Conservation (phyloP, 169 alveolate genomes). For the Hammondia hammondi region DNA sequence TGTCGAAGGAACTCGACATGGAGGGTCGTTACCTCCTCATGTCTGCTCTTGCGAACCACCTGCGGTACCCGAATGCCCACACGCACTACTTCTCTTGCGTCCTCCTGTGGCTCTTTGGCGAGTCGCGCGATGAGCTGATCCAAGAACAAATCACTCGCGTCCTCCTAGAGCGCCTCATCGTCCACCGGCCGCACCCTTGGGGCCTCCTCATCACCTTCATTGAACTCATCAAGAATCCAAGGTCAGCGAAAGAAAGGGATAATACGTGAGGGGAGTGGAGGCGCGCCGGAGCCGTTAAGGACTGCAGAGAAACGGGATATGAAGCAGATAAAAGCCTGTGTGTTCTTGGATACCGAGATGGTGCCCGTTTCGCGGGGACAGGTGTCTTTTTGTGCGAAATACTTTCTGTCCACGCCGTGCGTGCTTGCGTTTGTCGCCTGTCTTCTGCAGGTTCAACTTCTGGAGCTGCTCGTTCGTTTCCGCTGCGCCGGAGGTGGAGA, state of each 20-base stretch:
- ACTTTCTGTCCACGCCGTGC: too few relatives aligned
- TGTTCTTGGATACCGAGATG: too few relatives aligned
- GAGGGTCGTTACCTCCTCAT: constrained; percentile 90
- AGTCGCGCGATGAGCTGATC: constrained; percentile 85
- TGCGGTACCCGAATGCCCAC: constrained; percentile 95
- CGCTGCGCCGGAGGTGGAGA: constrained; percentile 70
- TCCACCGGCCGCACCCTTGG: constrained; percentile 97
- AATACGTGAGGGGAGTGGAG: neutral
- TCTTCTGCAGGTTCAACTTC: constrained; percentile 56
- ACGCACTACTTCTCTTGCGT: constrained; percentile 92
- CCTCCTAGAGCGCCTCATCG: constrained; percentile 91
- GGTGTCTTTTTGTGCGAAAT: too few relatives aligned
- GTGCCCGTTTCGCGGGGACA: too few relatives aligned
- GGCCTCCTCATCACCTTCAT: constrained; percentile 94
- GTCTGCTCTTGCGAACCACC: constrained; percentile 93
- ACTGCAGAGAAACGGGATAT: neutral
- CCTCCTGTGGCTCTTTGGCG: constrained; percentile 87
- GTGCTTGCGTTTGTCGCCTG: neutral
- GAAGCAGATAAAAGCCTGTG: too few relatives aligned
- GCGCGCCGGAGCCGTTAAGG: neutral
- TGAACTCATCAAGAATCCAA: constrained; percentile 92
- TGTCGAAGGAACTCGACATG: constrained; percentile 81
- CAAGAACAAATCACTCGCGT: constrained; percentile 93
- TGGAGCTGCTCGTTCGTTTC: constrained; percentile 69
- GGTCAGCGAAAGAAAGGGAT: neutral